phyloP scores from a whole-genome alignment of 169 alveolate genomes.

The Plasmodium vivax region DNA sequence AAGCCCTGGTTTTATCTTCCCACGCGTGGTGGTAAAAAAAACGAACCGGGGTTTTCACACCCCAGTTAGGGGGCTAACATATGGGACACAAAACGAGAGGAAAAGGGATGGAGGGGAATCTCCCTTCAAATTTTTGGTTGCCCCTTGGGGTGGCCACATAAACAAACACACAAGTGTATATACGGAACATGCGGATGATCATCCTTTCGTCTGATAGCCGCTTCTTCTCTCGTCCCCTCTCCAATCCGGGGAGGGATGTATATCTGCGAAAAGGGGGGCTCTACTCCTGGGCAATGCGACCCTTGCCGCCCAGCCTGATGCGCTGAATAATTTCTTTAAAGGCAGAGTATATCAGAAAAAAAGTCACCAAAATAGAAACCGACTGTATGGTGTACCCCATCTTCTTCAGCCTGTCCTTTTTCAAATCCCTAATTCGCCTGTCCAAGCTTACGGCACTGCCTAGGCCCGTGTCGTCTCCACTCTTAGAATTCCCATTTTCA shows the following conservation, averaged over 20 bases:
- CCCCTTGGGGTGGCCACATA: not conserved
- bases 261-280: not conserved
- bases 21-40: not conserved
- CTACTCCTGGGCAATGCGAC: not conserved
- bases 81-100: not conserved
- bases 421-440: slow-evolving; percentile 2
- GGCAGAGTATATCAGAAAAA: slow-evolving; percentile 13
- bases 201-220: too few species aligned
- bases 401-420: slow-evolving; percentile 13
- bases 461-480: not conserved
- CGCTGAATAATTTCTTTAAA: not conserved
- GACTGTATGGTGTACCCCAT: not conserved
- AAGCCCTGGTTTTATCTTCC: not conserved
- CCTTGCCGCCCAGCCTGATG: not conserved
- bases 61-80: not conserved
- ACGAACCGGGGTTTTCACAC: not conserved
- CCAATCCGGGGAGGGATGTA: not conserved
- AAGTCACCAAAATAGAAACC: not conserved
- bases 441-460: slow-evolving; percentile 22
- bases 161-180: not conserved
- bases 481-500: not conserved
- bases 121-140: not conserved
- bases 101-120: not conserved
- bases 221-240: not conserved
- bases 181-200: not conserved